A percentile compares a stretch with the other conserved stretches of the same genome.
These are phyloP conservation scores for Fusarium nygamai DNA, from an alignment of 2,329 filamentous ascomycete species.

Conservation along the genomic window DNA sequence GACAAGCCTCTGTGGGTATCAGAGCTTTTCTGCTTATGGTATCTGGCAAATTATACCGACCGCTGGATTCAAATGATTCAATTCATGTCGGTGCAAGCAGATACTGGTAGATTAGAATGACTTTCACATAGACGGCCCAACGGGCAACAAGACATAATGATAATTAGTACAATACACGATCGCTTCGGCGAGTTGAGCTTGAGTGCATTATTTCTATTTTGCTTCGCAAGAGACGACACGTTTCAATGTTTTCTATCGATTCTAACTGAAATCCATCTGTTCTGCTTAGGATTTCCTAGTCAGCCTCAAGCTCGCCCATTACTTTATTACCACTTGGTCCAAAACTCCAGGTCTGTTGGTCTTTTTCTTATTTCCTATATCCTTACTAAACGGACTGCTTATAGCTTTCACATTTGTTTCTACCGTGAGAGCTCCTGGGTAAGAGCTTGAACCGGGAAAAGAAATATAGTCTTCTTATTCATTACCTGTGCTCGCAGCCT, in stretches of 20 bases:
- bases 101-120: accelerated
- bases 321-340: too few species aligned
- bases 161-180: neutral
- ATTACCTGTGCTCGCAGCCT: too few species aligned
- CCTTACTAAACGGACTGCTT: too few species aligned
- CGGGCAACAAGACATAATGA: neutral
- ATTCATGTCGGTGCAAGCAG: accelerated
- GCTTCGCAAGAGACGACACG: accelerated
- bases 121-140: neutral
- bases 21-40: accelerated
- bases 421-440: too few species aligned
- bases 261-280: accelerated
- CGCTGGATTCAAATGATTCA: accelerated
- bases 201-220: accelerated
- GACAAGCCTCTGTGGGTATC: neutral
- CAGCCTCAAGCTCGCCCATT: too few species aligned
- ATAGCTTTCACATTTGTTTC: too few species aligned
- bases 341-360: too few species aligned
- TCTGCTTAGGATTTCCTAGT: neutral
- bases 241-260: neutral
- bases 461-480: too few species aligned
- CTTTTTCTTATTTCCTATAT: too few species aligned
- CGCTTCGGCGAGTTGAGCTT: accelerated
- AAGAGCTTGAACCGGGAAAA: too few species aligned
- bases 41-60: accelerated